Evolutionary conservation across 164 flowering plant species (phyloP).

Genomic region (Magnolia changhungtana): DNA sequence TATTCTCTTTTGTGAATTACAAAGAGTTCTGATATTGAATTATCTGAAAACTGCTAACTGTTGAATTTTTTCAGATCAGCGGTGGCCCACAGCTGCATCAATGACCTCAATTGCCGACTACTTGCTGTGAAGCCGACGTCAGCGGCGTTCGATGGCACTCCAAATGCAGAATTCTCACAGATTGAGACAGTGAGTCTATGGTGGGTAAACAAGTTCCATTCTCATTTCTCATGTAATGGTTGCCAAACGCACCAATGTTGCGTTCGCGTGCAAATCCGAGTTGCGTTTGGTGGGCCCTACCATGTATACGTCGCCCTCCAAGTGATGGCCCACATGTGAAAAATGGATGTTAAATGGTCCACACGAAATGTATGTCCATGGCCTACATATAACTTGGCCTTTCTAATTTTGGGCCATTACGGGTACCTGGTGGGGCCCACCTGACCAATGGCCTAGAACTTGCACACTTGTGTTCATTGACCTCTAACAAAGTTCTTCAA

Average conservation of each 20-base stretch:
- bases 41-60: no score
- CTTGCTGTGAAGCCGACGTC: slow-evolving; percentile 69
- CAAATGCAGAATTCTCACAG: slow-evolving; percentile 65
- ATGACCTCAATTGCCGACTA: slow-evolving; percentile 65
- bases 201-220: slow-evolving; percentile 25
- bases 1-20: no score
- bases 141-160: slow-evolving; percentile 22
- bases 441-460: neutral
- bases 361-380: no score
- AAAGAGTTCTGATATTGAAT: no score
- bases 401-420: no score
- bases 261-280: no score
- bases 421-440: neutral
- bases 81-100: slow-evolving; percentile 35
- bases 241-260: no score
- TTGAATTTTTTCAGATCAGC: slow-evolving; percentile 43
- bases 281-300: no score
- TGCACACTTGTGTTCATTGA: neutral
- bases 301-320: no score
- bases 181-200: slow-evolving; percentile 53
- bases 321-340: no score
- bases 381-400: no score
- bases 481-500: neutral
- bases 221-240: neutral
- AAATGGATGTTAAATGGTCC: no score